Evolutionary conservation across 2,329 filamentous ascomycete species (phyloP), one percentile per base, ranked within the genome.

Genomic region (Aureobasidium sp.): DNA sequence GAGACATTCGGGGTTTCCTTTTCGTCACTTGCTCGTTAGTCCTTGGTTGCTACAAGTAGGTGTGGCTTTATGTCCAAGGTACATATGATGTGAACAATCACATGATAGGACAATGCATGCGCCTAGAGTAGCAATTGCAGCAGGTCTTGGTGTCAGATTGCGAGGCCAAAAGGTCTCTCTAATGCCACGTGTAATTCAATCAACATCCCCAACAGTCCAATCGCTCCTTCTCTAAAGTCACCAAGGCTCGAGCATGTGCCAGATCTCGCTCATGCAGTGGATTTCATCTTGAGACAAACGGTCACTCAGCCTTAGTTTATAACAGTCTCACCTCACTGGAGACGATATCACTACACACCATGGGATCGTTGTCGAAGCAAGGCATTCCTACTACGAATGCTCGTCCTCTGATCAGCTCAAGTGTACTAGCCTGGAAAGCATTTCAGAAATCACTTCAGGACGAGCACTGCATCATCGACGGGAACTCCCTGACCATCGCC

Each of bases 401-500:
- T 13, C 47, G 26, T n/a, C 41, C 48, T 32, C 29, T 61, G 12
- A 61, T 32, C 20, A 36, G 17, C 20, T 53, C 59, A 20, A 46
- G 24, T 13, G 13, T 61, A 1, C 5, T 10, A 27, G 6, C 46
- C 6, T 61, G 59, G 59, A 27, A 36, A 5, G 53, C 9, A 5
- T 15, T 44, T n/a, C 7, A 34, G 3, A 9, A 36, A 1, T 36
- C 47, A 3, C 37, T 61, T 9, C 27, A 46, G 24, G 48, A 41
- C 17, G 37, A 43, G 3, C 5, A 27, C n/a, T 46, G 39, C 29
- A 53, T 17, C 24, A 60, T 63, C 20, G 53, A 63, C 47, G 61
- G 61, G n/a, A 10, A 4, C 3, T 53, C 53, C 17, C 39, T 63
- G 6, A 20, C 47, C 20, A 57, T 63, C 26, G 36, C 61, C 15